Evolutionary conservation across 441 rosid species (phyloP), one percentile per base, ranked within the genome.

Genomic region (Croton laevigatus): DNA sequence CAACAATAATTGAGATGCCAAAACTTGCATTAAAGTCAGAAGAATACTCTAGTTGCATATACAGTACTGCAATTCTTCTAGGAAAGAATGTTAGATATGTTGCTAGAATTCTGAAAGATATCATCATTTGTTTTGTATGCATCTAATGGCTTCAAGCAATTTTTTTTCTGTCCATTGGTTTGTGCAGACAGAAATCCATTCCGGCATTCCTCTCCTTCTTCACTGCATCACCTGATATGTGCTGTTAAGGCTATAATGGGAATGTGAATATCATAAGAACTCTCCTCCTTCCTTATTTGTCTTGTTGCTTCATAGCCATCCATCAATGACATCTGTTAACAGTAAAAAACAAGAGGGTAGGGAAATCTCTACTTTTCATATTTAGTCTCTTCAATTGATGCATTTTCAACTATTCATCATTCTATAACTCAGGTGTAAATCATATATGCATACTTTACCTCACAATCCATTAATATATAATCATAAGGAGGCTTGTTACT

Each of bases 161-260:
- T 5, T 65, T 48, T 1, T 83, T 83, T 3, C 48, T 36, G 5
- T 61, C 61, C 57, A 81, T 23, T 0, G 85, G 81, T 75, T 89
- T 89, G 66, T 71, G 72, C 34, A 91, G 20, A 72, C 74, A 81
- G 2, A 71, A 70, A 73, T 91, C 94, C 93, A 86, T 88, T 68
- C 97, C 97, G 42, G 90, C 90, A 62, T 73, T n/a, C 23, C 57
- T 59, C 10, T 72, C 38, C 68, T 78, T 71, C 61, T 23, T 71
- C 6, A 76, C 77, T 53, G 82, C 91, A n/a, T 74, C 80, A 2
- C 80, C 84, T 8, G 73, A 68, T 73, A 70, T 89, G 83, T 8
- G 87, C 94, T 19, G 97, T 85, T 62, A 94, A 62, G 45, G 91
- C 94, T 22, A 91, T 83, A 32, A 91, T 85, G 2, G 97, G 98